Evolutionary conservation across 176 grass and related monocot species (phyloP).

Genomic region (Eleusine indica): DNA sequence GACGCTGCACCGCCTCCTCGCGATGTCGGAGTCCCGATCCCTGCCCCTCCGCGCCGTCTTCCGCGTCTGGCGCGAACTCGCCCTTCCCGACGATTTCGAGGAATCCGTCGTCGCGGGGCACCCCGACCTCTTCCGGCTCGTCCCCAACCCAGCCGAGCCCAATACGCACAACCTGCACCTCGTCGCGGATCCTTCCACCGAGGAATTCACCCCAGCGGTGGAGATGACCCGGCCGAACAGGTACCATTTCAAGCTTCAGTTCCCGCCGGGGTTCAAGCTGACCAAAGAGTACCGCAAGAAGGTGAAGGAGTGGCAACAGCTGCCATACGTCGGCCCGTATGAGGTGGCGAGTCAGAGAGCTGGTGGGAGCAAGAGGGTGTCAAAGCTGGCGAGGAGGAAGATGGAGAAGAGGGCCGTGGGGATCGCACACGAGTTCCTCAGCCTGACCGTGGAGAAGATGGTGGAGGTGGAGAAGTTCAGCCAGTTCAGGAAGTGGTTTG

Average conservation of each 20-base stretch:
- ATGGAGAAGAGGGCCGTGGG: conserved; percentile 93
- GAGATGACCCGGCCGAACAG: conserved; percentile 48
- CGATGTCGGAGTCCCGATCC: conserved; percentile 57
- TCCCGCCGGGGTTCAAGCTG: conserved; percentile 72
- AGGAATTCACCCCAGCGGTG: conserved; percentile 40
- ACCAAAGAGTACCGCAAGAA: conserved; percentile 66
- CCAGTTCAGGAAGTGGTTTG: conserved; percentile 86
- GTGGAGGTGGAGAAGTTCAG: conserved; percentile 95
- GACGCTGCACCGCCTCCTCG: conserved; percentile 56
- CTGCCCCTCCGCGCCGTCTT: conserved; percentile 76
- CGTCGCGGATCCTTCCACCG: conserved; percentile 25
- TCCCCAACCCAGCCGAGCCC: conserved; percentile 47
- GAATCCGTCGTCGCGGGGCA: conserved; percentile 53
- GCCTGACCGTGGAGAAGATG: conserved; percentile 90
- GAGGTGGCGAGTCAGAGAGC: conserved; percentile 14
- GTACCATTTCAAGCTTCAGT: conserved; percentile 65
- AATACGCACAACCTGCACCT: conserved; percentile 70
- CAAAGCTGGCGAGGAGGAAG: conserved; percentile 50
- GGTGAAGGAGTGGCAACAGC: conserved; percentile 60
- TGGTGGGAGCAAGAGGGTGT: conserved; percentile 25
- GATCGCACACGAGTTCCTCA: conserved; percentile 86
- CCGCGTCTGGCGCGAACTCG: conserved; percentile 82
- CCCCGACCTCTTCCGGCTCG: conserved; percentile 56
- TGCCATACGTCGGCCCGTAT: conserved; percentile 61
- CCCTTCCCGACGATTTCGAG: conserved; percentile 81